These are phyloP conservation scores for Vaccinium macrocarpon DNA, from an alignment of 148 eudicot genomes.

Conservation along the genomic window DNA sequence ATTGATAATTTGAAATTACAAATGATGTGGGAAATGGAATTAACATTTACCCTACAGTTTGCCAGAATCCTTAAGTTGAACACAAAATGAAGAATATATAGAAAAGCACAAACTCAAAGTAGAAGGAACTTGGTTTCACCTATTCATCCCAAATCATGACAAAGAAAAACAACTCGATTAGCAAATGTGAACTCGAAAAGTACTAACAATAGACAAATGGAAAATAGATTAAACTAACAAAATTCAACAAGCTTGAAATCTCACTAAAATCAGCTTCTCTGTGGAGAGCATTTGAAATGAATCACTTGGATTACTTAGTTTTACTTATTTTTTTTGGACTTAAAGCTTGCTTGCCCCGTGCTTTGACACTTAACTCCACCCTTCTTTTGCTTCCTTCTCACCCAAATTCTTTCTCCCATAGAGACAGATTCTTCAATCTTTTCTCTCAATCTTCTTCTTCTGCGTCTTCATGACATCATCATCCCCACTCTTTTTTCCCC, in stretches of 20 bases:
- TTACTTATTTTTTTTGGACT: constrained; percentile 14
- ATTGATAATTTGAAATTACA: neutral
- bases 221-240: neutral
- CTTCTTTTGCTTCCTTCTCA: neutral
- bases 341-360: constrained; percentile 11
- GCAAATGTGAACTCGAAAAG: neutral
- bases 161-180: too few species aligned
- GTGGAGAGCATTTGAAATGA: neutral
- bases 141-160: too few species aligned
- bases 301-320: neutral
- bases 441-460: constrained; percentile 7
- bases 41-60: too few species aligned
- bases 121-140: too few species aligned
- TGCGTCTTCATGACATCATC: neutral
- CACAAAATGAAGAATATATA: neutral
- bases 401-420: neutral
- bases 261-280: neutral
- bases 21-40: neutral
- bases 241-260: constrained; percentile 2
- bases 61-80: neutral
- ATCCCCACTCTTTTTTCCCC: neutral
- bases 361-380: neutral
- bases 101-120: neutral
- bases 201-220: neutral
- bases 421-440: neutral